Conservation (phyloP, 192 early-diverging fungal genomes). For the Chytriomyces confervae region DNA sequence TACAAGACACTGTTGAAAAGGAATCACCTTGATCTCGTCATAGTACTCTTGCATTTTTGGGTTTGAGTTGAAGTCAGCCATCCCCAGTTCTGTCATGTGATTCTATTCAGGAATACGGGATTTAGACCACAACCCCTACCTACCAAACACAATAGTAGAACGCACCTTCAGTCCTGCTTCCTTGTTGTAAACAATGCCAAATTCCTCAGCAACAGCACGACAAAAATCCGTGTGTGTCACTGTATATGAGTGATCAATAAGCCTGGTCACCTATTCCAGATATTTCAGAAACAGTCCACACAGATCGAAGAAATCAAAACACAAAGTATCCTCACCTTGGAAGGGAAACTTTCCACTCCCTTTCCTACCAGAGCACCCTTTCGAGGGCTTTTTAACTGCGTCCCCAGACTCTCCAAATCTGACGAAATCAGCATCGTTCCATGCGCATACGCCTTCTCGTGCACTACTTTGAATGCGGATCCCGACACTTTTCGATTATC, state of each 20-base stretch:
- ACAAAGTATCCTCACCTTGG: slow-evolving; percentile 59
- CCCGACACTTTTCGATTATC: slow-evolving; percentile 89
- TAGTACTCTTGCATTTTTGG: slow-evolving; percentile 43
- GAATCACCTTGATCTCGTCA: slow-evolving; percentile 44
- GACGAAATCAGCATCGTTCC: slow-evolving; percentile 98
- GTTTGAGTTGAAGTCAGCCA: slow-evolving; percentile 32
- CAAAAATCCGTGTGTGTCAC: slow-evolving; percentile 86
- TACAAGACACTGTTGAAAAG: not conserved
- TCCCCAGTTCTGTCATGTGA: slow-evolving; percentile 39
- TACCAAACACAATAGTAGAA: not conserved
- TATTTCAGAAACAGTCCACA: not conserved
- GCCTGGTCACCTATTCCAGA: slow-evolving; percentile 52
- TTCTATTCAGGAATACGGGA: slow-evolving; percentile 20
- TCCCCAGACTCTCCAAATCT: slow-evolving; percentile 66
- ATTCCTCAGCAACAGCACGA: slow-evolving; percentile 74
- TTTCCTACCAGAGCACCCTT: slow-evolving; percentile 82
- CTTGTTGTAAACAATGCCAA: slow-evolving; percentile 43
- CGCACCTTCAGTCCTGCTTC: not conserved
- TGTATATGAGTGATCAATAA: slow-evolving; percentile 80
- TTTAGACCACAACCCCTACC: not conserved
- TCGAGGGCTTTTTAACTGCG: slow-evolving; percentile 67
- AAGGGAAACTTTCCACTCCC: slow-evolving; percentile 91
- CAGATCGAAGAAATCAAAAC: not conserved
- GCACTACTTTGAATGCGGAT: slow-evolving; percentile 91
- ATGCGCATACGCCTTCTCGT: slow-evolving; percentile 86